Conservation (phyloP, 176 grass and related monocot species). For the Juncus effusus region DNA sequence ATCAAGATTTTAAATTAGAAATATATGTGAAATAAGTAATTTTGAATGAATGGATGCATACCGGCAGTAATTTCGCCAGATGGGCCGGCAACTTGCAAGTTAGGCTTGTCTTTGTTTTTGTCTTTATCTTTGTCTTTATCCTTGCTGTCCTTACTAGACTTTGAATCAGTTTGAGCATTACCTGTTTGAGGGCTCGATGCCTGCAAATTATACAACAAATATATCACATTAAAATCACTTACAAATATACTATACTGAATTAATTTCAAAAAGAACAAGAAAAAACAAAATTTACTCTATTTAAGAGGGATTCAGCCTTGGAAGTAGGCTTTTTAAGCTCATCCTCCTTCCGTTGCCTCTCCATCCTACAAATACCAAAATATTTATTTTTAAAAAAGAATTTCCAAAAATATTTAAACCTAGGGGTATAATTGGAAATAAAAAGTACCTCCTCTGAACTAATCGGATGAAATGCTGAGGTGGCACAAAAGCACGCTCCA, state of each 20-base stretch:
- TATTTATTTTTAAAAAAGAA: neutral
- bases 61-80: slow-evolving; percentile 84
- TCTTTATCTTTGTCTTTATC: slow-evolving; percentile 33
- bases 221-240: slow-evolving; percentile 23
- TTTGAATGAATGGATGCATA: slow-evolving; percentile 20
- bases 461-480: slow-evolving; percentile 76
- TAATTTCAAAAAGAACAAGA: slow-evolving; percentile 25
- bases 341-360: slow-evolving; percentile 70
- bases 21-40: neutral
- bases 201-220: slow-evolving; percentile 36
- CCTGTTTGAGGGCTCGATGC: slow-evolving; percentile 66
- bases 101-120: slow-evolving; percentile 48
- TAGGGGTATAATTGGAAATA: slow-evolving; percentile 16
- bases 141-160: slow-evolving; percentile 36
- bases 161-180: slow-evolving; percentile 33
- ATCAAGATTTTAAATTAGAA: neutral
- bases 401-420: slow-evolving; percentile 16
- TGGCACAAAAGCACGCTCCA: slow-evolving; percentile 83
- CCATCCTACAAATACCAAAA: slow-evolving; percentile 52
- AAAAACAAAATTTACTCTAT: slow-evolving; percentile 44
- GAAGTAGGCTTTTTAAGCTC: slow-evolving; percentile 65
- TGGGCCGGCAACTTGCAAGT: slow-evolving; percentile 68
- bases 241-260: neutral
- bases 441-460: slow-evolving; percentile 65
- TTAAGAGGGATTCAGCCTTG: slow-evolving; percentile 41